Evolutionary conservation across 495 filamentous ascomycete species (phyloP).

Genomic region (Penicillium arizonense): DNA sequence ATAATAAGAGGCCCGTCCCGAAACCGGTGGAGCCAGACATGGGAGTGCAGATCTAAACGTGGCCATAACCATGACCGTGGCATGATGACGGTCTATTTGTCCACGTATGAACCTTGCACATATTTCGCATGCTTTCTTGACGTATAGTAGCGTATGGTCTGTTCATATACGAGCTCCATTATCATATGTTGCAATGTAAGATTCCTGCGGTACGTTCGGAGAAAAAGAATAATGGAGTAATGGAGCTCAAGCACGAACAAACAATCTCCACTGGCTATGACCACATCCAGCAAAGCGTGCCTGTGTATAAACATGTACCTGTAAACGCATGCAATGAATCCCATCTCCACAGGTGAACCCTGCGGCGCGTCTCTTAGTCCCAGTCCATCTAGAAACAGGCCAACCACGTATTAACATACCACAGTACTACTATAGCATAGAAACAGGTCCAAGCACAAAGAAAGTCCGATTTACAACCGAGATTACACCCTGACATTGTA

Average conservation of each 20-base stretch:
- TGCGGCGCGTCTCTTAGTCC: background rate
- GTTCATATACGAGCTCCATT: no score
- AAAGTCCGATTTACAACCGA: background rate
- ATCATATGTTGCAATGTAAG: background rate
- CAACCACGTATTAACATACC: slow-evolving; percentile 7
- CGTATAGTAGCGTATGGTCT: no score
- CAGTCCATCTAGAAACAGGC: background rate
- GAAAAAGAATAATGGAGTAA: no score
- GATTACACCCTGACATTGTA: no score
- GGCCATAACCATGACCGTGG: slow-evolving; percentile 3
- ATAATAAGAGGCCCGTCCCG: slow-evolving; percentile 24
- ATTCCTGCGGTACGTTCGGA: no score
- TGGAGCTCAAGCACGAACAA: no score
- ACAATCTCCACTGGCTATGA: background rate
- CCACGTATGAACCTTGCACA: background rate
- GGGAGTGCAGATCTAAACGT: slow-evolving; percentile 10
- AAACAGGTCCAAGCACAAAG: slow-evolving; percentile 7
- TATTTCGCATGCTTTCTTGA: background rate
- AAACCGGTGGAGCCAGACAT: slow-evolving; percentile 6
- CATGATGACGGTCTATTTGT: background rate
- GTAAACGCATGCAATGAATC: slow-evolving; percentile 5
- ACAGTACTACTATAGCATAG: background rate
- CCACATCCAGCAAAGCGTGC: background rate
- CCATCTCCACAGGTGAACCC: slow-evolving; percentile 7
- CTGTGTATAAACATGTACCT: background rate